phyloP scores from a whole-genome alignment of 352 stramenopile species.

The Halophytophthora polymorphica region DNA sequence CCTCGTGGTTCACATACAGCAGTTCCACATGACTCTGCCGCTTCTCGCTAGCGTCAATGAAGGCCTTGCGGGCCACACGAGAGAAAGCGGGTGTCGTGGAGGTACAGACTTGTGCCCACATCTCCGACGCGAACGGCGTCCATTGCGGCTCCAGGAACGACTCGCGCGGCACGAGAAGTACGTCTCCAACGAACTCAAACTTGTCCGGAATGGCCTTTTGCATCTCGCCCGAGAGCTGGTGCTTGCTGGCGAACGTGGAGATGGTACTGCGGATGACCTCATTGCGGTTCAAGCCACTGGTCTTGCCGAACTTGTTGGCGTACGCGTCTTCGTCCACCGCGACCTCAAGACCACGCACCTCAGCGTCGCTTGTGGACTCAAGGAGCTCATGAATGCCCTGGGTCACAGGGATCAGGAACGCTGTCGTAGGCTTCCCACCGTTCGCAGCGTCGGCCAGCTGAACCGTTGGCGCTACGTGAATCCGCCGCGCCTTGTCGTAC shows the following conservation, averaged over 20 bases:
- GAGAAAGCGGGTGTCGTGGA: constrained; percentile 51
- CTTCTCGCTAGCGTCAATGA: constrained; percentile 76
- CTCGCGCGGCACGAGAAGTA: constrained; percentile 65
- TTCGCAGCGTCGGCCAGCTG: constrained; percentile 6
- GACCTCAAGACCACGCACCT: constrained; percentile 37
- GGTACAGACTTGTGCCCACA: constrained; percentile 67
- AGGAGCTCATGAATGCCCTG: constrained; percentile 30
- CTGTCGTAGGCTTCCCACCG: constrained; percentile 20
- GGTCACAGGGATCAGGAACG: constrained; percentile 66
- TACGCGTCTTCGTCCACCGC: constrained; percentile 60
- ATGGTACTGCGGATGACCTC: constrained; percentile 66
- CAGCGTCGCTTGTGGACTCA: constrained; percentile 15
- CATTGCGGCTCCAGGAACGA: constrained; percentile 62
- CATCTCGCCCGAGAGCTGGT: constrained; percentile 35
- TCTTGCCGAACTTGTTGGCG: constrained; percentile 75
- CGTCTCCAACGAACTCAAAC: constrained; percentile 77
- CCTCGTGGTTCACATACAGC: constrained; percentile 50
- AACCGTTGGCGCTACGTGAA: constrained; percentile 32
- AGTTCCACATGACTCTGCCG: constrained; percentile 78
- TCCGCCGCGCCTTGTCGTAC: constrained; percentile 80
- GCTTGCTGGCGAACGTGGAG: constrained; percentile 41
- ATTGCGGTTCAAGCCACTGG: constrained; percentile 66
- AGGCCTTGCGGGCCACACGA: constrained; percentile 78
- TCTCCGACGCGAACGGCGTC: constrained; percentile 41
- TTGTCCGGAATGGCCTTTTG: constrained; percentile 48